These are phyloP conservation scores for Stenocarpella maydis DNA, from an alignment of 2,329 filamentous ascomycete species.

Conservation along the genomic window DNA sequence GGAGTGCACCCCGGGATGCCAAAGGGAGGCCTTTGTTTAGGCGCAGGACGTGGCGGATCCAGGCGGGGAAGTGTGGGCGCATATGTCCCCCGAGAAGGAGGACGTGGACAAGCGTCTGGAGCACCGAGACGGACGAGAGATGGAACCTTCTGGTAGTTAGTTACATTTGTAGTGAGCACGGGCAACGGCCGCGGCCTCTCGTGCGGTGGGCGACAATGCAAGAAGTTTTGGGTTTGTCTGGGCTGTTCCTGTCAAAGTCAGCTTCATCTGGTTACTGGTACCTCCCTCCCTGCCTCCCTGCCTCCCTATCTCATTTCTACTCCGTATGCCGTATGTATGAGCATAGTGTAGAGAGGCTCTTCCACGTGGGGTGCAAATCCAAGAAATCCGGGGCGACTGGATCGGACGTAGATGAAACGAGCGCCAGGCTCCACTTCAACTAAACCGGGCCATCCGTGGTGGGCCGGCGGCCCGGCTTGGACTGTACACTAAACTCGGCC, in stretches of 20 bases:
- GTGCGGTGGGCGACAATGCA: constrained; percentile 6
- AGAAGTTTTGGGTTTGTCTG: background rate
- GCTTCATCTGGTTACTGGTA: background rate
- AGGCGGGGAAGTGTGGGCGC: constrained; percentile 45
- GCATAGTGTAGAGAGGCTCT: background rate
- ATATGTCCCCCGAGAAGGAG: constrained; percentile 42
- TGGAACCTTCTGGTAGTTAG: background rate
- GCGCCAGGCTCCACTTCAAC: background rate
- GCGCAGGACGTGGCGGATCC: constrained; percentile 43
- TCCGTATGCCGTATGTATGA: too few relatives aligned
- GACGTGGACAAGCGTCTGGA: constrained; percentile 38
- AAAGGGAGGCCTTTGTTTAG: constrained; percentile 48
- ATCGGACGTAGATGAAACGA: background rate
- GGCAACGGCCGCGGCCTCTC: background rate
- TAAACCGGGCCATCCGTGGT: background rate
- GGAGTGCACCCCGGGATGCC: constrained; percentile 46
- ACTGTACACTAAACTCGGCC: constrained; percentile 6
- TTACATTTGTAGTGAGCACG: too few relatives aligned
- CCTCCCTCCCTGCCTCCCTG: background rate
- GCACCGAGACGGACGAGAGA: background rate
- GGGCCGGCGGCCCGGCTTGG: constrained; percentile 2
- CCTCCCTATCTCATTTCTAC: too few relatives aligned
- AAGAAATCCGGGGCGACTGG: background rate
- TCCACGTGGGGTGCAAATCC: background rate
- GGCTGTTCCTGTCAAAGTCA: background rate